phyloP scores from a whole-genome alignment of 1,284 basidiomycete species.

The Malassezia restricta region DNA sequence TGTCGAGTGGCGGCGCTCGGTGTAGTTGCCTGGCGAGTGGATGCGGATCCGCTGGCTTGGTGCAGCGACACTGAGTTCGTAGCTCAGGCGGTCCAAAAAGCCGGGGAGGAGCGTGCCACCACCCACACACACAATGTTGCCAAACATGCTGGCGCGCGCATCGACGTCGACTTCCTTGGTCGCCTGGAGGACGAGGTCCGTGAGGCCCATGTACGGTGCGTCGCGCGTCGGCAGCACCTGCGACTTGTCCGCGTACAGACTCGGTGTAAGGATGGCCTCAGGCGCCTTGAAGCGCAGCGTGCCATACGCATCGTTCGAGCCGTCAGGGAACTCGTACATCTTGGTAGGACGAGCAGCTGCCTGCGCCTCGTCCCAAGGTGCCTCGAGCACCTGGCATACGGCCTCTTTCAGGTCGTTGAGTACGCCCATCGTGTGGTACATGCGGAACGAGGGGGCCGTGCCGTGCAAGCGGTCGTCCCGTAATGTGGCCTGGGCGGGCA shows the following conservation, averaged over 20 bases:
- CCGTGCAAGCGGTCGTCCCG: constrained; percentile 31
- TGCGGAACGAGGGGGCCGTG: constrained; percentile 63
- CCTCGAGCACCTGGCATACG: constrained; percentile 68
- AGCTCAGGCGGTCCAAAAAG: constrained; percentile 68
- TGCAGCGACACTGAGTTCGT: constrained; percentile 65
- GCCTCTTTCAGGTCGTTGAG: constrained; percentile 90
- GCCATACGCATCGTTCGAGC: constrained; percentile 75
- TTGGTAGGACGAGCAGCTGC: constrained; percentile 49
- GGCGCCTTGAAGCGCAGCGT: constrained; percentile 69
- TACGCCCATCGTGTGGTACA: constrained; percentile 70
- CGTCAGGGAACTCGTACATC: constrained; percentile 87
- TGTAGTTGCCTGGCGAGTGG: constrained; percentile 41
- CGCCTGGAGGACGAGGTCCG: constrained; percentile 60
- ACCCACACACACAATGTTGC: constrained; percentile 88
- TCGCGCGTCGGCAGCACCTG: constrained; percentile 15
- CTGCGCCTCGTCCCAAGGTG: constrained; percentile 73
- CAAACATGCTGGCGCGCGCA: constrained; percentile 71
- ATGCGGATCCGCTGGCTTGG: constrained; percentile 52
- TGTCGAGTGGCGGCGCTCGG: constrained; percentile 38
- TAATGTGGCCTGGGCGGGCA: constrained; percentile 50
- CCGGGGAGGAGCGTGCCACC: constrained; percentile 78
- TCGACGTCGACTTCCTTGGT: constrained; percentile 81
- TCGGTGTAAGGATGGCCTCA: constrained; percentile 78
- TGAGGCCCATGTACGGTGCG: constrained; percentile 15
- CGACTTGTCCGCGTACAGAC: constrained; percentile 51